These are phyloP conservation scores for Boletus sp. DNA, from an alignment of 1,284 basidiomycete genomes.

Conservation along the genomic window DNA sequence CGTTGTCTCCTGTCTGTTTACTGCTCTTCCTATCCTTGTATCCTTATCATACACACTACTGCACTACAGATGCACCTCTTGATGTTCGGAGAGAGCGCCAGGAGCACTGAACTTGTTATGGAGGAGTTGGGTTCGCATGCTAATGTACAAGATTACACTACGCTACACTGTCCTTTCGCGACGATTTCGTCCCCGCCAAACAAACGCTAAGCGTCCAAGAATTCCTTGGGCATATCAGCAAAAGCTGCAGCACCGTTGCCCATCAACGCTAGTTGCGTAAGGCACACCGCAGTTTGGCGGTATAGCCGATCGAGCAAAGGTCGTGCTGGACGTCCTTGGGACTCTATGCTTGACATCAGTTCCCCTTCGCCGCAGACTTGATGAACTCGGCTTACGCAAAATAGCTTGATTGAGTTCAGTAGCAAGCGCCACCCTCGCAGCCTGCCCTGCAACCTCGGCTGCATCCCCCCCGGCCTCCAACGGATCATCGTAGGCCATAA, in stretches of 20 bases:
- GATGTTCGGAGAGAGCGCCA: not conserved
- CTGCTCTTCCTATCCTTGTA: conserved; percentile 23
- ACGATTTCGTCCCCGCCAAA: not conserved
- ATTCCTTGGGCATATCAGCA: conserved; percentile 70
- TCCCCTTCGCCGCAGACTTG: not conserved
- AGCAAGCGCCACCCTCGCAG: conserved; percentile 61
- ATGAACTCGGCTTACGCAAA: conserved; percentile 51
- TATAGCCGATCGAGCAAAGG: conserved; percentile 74
- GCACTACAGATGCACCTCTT: conserved; percentile 11
- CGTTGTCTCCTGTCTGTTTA: not conserved
- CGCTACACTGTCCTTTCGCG: conserved; percentile 11
- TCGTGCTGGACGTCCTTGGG: conserved; percentile 65
- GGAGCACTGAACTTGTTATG: not conserved
- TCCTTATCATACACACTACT: conserved; percentile 25
- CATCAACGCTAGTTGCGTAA: conserved; percentile 63
- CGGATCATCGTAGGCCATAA: conserved; percentile 76
- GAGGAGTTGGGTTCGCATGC: conserved; percentile 15
- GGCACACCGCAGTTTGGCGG: conserved; percentile 62
- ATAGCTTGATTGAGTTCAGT: conserved; percentile 79
- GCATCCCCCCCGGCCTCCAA: conserved; percentile 57
- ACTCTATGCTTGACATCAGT: conserved; percentile 46
- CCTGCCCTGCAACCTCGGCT: conserved; percentile 61
- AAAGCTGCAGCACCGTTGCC: conserved; percentile 75
- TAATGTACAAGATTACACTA: conserved; percentile 22
- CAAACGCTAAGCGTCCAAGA: conserved; percentile 47